These are phyloP conservation scores for Xylaria acuta DNA, from an alignment of 495 filamentous ascomycete species.

Conservation along the genomic window DNA sequence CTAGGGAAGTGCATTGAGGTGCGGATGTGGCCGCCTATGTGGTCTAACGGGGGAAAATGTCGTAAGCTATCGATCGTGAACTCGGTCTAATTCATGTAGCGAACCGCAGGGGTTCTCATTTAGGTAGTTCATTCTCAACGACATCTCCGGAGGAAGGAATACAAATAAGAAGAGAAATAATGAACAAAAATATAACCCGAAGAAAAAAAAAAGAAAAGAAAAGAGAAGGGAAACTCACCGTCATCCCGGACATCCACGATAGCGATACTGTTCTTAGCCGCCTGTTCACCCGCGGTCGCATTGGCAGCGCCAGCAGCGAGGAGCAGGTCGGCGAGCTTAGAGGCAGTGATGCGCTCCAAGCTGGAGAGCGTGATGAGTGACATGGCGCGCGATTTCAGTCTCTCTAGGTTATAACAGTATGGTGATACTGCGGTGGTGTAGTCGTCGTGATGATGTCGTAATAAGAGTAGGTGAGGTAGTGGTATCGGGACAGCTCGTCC, in stretches of 20 bases:
- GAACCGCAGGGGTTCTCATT: no score
- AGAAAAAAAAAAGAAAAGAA: no score
- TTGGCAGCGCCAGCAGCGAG: conserved; percentile 37
- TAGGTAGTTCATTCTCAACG: neutral
- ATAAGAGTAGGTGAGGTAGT: neutral
- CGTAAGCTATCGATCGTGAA: neutral
- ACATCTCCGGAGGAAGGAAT: neutral
- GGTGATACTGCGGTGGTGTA: neutral
- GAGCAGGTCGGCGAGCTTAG: conserved; percentile 63
- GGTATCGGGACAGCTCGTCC: neutral
- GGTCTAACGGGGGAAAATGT: conserved; percentile 58
- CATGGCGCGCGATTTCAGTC: conserved; percentile 45
- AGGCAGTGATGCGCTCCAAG: conserved; percentile 68
- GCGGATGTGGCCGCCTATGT: conserved; percentile 92
- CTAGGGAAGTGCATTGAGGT: conserved; percentile 77
- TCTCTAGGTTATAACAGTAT: neutral
- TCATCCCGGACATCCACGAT: conserved; percentile 90
- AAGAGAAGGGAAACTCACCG: conserved; percentile 50
- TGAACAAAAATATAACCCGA: neutral
- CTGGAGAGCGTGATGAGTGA: conserved; percentile 62
- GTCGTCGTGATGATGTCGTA: neutral
- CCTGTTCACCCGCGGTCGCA: conserved; percentile 6
- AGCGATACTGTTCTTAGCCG: conserved; percentile 56
- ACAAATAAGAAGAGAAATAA: neutral
- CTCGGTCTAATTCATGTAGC: no score